These are phyloP conservation scores for Byssothecium circinans DNA, from an alignment of 2,329 filamentous ascomycete species.

Conservation along the genomic window DNA sequence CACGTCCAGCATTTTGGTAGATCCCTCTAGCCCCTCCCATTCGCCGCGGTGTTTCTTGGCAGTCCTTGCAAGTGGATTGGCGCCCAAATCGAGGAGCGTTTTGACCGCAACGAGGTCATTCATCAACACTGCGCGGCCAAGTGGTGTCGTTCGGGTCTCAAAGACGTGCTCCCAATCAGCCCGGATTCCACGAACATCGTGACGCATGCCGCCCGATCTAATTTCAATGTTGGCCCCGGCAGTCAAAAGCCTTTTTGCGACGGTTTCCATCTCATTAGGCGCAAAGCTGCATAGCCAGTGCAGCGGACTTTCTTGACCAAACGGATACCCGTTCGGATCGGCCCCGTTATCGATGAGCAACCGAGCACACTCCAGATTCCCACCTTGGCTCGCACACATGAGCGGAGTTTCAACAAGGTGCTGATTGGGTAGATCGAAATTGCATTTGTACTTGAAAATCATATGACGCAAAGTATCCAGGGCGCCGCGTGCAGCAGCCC, in stretches of 20 bases:
- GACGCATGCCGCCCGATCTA: slow-evolving; percentile 6
- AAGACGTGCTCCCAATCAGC: slow-evolving; percentile 11
- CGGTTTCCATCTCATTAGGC: slow-evolving; percentile 5
- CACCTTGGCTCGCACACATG: slow-evolving; percentile 5
- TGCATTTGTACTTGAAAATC: slow-evolving; percentile 8
- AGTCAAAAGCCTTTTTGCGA: slow-evolving; percentile 4
- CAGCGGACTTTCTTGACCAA: slow-evolving; percentile 9
- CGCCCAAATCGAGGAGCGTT: slow-evolving; percentile 6
- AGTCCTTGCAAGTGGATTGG: slow-evolving; percentile 5
- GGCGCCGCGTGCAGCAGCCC: slow-evolving; percentile 4
- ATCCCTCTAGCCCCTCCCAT: background rate
- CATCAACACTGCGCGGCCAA: slow-evolving; percentile 9
- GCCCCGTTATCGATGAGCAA: slow-evolving; percentile 10
- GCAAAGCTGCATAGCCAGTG: slow-evolving; percentile 12
- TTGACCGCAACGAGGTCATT: slow-evolving; percentile 7
- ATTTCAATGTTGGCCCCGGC: slow-evolving; percentile 9
- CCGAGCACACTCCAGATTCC: slow-evolving; percentile 6
- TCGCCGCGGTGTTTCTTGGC: slow-evolving; percentile 5
- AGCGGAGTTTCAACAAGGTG: slow-evolving; percentile 8
- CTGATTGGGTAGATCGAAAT: slow-evolving; percentile 7
- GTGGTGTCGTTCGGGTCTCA: slow-evolving; percentile 8
- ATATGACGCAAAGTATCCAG: slow-evolving; percentile 6
- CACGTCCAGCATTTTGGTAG: slow-evolving; percentile 3
- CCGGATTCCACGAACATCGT: slow-evolving; percentile 10
- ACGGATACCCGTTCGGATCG: slow-evolving; percentile 7